Conservation (phyloP, 2,329 filamentous ascomycete genomes). For the Colletotrichum plurivorum region DNA sequence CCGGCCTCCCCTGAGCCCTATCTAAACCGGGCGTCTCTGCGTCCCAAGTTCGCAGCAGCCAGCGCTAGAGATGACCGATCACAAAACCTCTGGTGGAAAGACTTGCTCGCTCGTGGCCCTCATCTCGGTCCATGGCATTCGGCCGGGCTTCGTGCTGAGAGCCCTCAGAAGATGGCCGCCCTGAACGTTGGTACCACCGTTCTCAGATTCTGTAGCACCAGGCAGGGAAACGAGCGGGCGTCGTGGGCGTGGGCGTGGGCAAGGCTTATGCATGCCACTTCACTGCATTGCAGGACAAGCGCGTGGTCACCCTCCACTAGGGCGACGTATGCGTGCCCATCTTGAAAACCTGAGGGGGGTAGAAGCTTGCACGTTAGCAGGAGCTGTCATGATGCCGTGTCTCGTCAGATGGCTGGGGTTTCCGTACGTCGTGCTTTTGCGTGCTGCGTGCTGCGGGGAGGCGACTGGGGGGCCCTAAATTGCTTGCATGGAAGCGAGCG, state of each 20-base stretch:
- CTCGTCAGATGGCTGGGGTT: slow-evolving; percentile 27
- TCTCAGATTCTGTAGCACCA: slow-evolving; percentile 17
- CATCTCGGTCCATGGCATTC: background rate
- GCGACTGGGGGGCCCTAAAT: slow-evolving; percentile 22
- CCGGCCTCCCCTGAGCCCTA: background rate
- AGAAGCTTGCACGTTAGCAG: slow-evolving; percentile 5
- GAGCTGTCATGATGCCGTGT: slow-evolving; percentile 33
- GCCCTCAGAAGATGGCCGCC: background rate
- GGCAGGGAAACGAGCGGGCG: slow-evolving; percentile 4
- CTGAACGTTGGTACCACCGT: slow-evolving; percentile 6
- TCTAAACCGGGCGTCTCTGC: background rate
- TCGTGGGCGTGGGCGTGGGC: background rate
- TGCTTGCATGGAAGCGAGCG: slow-evolving; percentile 38
- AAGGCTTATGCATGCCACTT: slow-evolving; percentile 14
- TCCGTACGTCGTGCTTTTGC: slow-evolving; percentile 5
- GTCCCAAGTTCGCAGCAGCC: slow-evolving; percentile 6
- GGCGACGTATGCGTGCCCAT: background rate
- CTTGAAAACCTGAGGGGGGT: background rate
- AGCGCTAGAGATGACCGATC: slow-evolving; percentile 14
- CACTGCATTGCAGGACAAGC: slow-evolving; percentile 23
- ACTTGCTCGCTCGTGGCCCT: background rate
- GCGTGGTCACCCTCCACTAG: background rate
- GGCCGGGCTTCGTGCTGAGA: background rate
- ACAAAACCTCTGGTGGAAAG: slow-evolving; percentile 11
- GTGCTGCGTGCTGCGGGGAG: slow-evolving; percentile 12